phyloP scores from a whole-genome alignment of 23 red algal genomes.

The Chondrus crispus region DNA sequence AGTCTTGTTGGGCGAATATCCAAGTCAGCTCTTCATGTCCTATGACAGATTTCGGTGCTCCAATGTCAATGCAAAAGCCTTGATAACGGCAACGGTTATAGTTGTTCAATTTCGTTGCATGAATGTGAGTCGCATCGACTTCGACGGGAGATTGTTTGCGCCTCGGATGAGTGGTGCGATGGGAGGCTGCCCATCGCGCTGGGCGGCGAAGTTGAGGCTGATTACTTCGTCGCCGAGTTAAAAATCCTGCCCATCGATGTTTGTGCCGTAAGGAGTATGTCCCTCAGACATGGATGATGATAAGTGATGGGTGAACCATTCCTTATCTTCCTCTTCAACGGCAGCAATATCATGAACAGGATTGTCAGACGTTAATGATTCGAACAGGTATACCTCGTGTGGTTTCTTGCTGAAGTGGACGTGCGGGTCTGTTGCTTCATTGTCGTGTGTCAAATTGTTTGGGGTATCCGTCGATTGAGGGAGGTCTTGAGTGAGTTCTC shows the following conservation, averaged over 20 bases:
- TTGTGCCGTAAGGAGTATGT: no score
- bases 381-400: conserved; percentile 3
- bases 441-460: no score
- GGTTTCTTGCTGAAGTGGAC: no score
- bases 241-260: neutral
- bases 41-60: neutral
- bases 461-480: no score
- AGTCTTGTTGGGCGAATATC: neutral
- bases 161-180: neutral
- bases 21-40: neutral
- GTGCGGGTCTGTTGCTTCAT: no score
- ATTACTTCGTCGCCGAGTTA: neutral
- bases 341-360: neutral
- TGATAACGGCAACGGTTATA: neutral
- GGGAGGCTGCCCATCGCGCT: neutral
- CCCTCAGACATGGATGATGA: neutral
- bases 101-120: neutral
- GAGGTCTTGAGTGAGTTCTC: no score
- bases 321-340: neutral
- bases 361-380: neutral
- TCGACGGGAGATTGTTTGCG: neutral
- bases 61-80: neutral
- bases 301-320: neutral
- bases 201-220: conserved; percentile 7
- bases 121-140: neutral